Base-by-base conservation (phyloP, 192 early-diverging fungal genomes). In the Coemansia interrupta region DNA sequence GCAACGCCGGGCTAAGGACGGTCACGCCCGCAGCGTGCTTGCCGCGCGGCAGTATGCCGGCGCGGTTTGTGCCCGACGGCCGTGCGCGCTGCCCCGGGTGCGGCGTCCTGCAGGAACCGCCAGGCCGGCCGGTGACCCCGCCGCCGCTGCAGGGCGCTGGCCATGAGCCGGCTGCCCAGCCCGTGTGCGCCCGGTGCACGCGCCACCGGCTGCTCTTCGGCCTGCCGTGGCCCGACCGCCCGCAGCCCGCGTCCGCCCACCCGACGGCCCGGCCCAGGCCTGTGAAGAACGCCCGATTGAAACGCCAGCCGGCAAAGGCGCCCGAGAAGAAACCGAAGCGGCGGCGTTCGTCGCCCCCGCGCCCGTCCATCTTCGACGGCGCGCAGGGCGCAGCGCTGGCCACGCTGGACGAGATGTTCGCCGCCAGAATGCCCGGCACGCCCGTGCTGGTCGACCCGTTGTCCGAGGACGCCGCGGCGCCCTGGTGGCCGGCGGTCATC, bases 401-500 rank as follows among this genome's bases (percentile, higher is more conserved):
- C 18, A 48, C 58, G 5, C 44, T 69, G 0, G 39, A 32, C 5
- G 52, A 61, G 28, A 68, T 78, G 75, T 78, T 68, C 68, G 69
- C 61, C 1, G 14, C 32, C n/a, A 51, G 30, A 14, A 26, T 41
- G 23, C 28, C 47, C 15, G 75, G 75, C 8, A 69, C 75, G 14
- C 75, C 70, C 0, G 75, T 78, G 43, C 54, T 78, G 22, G 70
- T 78, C 2, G 75, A 78, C 45, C 75, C 75, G 19, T 50, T 78
- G 42, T 69, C 32, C 32, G 32, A 36, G 5, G 32, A 36, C 32
- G 8, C 32, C 9, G 32, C 32, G 8, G 32, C 32, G 32, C 32
- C 55, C 26, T 78, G 75, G 75, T 78, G 75, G 75, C 75, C 75
- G 14, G 75, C 58, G 0, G 62, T 78, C 4, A 72, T 78, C 12